Evolutionary conservation across 441 rosid species (phyloP).

Genomic region (Manihot esculenta): DNA sequence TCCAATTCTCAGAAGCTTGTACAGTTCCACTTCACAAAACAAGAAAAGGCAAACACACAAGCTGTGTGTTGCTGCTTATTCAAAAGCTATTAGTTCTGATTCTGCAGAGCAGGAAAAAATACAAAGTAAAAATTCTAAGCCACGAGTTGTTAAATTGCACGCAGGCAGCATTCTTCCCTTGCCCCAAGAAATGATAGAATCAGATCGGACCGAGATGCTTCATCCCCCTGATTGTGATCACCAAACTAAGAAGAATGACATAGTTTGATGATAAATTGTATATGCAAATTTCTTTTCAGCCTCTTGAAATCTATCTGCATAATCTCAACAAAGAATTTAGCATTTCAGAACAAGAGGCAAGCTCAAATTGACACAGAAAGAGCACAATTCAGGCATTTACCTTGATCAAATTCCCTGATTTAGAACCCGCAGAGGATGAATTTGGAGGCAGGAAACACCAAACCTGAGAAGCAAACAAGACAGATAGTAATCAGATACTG

Average conservation of each 20-base stretch:
- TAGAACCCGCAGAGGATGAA: slow-evolving; percentile 63
- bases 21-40: no score
- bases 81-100: no score
- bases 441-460: slow-evolving; percentile 59
- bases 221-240: slow-evolving; percentile 40
- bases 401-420: slow-evolving; percentile 4
- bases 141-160: no score
- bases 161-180: no score
- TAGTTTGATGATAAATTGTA: neutral
- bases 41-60: no score
- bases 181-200: neutral
- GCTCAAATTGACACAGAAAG: no score
- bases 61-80: no score
- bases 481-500: slow-evolving; percentile 56
- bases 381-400: no score
- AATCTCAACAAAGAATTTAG: neutral
- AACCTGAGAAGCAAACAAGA: slow-evolving; percentile 68
- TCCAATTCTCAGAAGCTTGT: no score
- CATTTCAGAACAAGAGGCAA: neutral
- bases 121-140: no score
- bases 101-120: no score
- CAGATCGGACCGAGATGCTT: slow-evolving; percentile 51
- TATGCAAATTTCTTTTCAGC: neutral
- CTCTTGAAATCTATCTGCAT: neutral
- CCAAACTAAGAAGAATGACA: neutral